A percentile compares a stretch with the other conserved stretches of the same genome.
Evolutionary conservation across 1,284 basidiomycete genomes (phyloP).

Genomic region (Cerioporus squamosus): DNA sequence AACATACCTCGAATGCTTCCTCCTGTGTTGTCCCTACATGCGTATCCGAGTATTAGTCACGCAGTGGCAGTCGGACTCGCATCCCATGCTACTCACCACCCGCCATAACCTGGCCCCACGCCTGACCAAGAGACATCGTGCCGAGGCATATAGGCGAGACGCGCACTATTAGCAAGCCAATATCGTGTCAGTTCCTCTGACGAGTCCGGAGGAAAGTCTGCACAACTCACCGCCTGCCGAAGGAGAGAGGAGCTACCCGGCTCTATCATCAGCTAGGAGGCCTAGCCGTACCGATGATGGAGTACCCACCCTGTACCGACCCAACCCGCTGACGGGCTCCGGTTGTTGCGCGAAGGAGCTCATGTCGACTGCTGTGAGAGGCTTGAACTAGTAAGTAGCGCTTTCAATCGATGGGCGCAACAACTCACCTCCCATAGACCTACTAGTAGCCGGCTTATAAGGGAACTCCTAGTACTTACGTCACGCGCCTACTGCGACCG

Average conservation of each 20-base stretch:
- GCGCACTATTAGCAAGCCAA: conserved; percentile 6
- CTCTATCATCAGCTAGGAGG: too few relatives aligned
- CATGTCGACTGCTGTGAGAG: too few relatives aligned
- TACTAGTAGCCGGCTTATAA: too few relatives aligned
- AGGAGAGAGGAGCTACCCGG: not conserved
- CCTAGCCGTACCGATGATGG: not conserved
- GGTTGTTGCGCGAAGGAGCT: not conserved
- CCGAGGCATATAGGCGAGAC: conserved; percentile 20
- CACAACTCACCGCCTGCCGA: not conserved
- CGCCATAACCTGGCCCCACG: conserved; percentile 7
- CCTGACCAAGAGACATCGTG: conserved; percentile 17
- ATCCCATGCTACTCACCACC: conserved; percentile 1
- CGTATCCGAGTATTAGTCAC: too few relatives aligned
- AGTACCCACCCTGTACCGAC: conserved; percentile 7
- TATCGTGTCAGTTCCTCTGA: too few relatives aligned
- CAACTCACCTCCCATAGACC: too few relatives aligned
- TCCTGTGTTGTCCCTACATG: not conserved
- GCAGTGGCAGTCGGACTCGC: too few relatives aligned
- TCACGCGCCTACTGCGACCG: too few relatives aligned
- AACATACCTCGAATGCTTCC: conserved; percentile 10
- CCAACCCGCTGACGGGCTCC: conserved; percentile 6
- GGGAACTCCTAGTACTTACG: too few relatives aligned
- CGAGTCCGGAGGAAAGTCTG: too few relatives aligned
- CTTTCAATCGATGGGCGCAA: too few relatives aligned
- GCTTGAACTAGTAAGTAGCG: too few relatives aligned